Conservation (phyloP, 805 yeast genomes). For the Pichia insulana region DNA sequence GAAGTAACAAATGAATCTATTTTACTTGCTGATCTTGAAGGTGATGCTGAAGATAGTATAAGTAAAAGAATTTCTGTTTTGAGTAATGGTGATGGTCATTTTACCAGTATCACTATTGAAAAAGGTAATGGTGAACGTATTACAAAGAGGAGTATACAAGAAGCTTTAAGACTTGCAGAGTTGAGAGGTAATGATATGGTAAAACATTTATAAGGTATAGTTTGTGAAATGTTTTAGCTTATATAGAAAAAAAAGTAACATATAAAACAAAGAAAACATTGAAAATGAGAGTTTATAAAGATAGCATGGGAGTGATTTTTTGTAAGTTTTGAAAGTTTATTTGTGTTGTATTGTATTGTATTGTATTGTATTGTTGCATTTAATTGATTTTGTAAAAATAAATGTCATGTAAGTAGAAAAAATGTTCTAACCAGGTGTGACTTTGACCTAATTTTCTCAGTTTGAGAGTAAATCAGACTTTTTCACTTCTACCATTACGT, state of each 20-base stretch:
- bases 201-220: slow-evolving; percentile 7
- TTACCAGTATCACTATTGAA: slow-evolving; percentile 37
- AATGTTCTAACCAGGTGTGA: too few species aligned
- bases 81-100: slow-evolving; percentile 20
- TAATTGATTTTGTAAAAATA: too few species aligned
- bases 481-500: slow-evolving; percentile 26
- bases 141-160: slow-evolving; percentile 37
- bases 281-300: neutral
- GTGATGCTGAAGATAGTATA: slow-evolving; percentile 74
- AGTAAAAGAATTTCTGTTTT: slow-evolving; percentile 45
- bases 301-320: too few species aligned
- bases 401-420: too few species aligned
- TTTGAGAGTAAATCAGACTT: slow-evolving; percentile 1
- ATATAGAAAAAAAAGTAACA: neutral
- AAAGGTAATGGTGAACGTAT: slow-evolving; percentile 41
- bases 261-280: neutral
- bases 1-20: slow-evolving; percentile 22
- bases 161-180: slow-evolving; percentile 40
- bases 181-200: slow-evolving; percentile 36
- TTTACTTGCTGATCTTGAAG: slow-evolving; percentile 68
- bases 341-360: too few species aligned
- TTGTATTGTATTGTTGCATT: too few species aligned
- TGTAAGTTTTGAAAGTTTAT: too few species aligned
- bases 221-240: neutral
- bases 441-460: too few species aligned